Percentiles rank a stretch among this genome's conserved stretches.
Evolutionary conservation across 441 rosid species (phyloP).

Genomic region (Flueggea neowawraea): DNA sequence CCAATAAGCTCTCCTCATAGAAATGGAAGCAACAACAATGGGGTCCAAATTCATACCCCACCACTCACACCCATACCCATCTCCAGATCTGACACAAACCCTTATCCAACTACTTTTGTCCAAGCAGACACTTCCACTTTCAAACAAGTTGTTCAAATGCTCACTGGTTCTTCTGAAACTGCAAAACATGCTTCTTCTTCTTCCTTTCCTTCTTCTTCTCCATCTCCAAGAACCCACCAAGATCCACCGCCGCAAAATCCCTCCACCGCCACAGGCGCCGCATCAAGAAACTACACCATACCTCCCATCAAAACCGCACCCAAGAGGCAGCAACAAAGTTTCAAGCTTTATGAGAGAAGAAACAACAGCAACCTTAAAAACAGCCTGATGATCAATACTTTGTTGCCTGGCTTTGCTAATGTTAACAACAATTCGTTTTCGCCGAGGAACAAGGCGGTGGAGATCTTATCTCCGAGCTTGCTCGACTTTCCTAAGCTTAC

Average conservation of each 20-base stretch:
- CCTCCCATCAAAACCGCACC: conserved; percentile 63
- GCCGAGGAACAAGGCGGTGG: conserved; percentile 48
- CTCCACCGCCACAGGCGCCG: neutral
- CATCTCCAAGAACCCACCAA: conserved; percentile 37
- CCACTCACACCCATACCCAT: conserved; percentile 49
- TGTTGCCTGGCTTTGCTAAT: conserved; percentile 39
- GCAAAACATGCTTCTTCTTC: conserved; percentile 47
- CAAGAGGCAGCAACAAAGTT: conserved; percentile 40
- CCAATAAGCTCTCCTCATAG: conserved; percentile 42
- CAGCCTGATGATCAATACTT: conserved; percentile 78
- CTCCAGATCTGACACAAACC: conserved; percentile 79
- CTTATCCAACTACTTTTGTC: conserved; percentile 92
- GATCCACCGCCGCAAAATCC: neutral
- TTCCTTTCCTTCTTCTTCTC: conserved; percentile 19
- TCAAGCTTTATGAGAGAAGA: conserved; percentile 88
- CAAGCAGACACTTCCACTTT: conserved; percentile 88
- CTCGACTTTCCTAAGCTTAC: conserved; percentile 85
- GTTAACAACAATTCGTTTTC: conserved; percentile 32
- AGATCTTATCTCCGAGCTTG: conserved; percentile 84
- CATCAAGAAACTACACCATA: conserved; percentile 37
- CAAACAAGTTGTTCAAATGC: conserved; percentile 97
- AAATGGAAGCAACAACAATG: conserved; percentile 38
- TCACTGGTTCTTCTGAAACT: conserved; percentile 75
- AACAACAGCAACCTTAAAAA: conserved; percentile 54
- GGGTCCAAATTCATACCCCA: conserved; percentile 45